A percentile compares a stretch with the other conserved stretches of the same genome.
phyloP scores from a whole-genome alignment of 2,329 filamentous ascomycete species.

The Cordyceps javanica region DNA sequence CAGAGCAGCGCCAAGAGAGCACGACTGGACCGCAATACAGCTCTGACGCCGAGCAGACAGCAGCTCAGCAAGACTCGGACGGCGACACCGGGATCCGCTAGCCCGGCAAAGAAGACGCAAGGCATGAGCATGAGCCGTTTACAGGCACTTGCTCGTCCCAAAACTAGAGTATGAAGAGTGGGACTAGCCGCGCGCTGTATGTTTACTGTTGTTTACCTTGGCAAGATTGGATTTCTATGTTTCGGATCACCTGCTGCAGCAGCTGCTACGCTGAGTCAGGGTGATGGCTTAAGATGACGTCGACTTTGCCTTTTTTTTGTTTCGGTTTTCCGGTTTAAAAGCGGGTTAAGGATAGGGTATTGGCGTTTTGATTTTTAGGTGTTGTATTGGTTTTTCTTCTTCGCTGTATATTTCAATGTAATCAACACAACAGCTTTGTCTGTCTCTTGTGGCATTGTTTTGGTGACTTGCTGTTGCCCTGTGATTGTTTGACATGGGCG shows the following conservation, averaged over 20 bases:
- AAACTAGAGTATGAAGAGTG: conserved; percentile 40
- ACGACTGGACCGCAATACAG: conserved; percentile 21
- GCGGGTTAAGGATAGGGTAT: conserved; percentile 2
- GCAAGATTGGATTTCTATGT: conserved; percentile 1
- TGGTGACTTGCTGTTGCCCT: background rate
- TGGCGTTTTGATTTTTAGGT: conserved; percentile 2
- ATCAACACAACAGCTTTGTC: background rate
- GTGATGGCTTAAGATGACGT: background rate
- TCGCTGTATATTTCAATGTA: background rate
- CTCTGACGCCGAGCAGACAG: conserved; percentile 18
- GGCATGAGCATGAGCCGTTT: conserved; percentile 53
- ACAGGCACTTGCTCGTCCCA: conserved; percentile 56
- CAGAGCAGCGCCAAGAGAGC: conserved; percentile 30
- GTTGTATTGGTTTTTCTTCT: background rate
- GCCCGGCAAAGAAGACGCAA: conserved; percentile 45
- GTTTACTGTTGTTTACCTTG: conserved; percentile 6
- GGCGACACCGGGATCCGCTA: conserved; percentile 26
- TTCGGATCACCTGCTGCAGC: background rate
- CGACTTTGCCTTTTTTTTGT: background rate
- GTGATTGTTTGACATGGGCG: background rate
- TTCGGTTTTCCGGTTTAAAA: conserved; percentile 1
- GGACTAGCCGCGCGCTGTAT: background rate
- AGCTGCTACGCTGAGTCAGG: background rate
- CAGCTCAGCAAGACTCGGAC: conserved; percentile 14
- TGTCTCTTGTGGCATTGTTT: background rate